Percentiles rank a stretch among this genome's conserved stretches.
Conservation (phyloP, 345 rosid species). For the Moricandia arvensis region DNA sequence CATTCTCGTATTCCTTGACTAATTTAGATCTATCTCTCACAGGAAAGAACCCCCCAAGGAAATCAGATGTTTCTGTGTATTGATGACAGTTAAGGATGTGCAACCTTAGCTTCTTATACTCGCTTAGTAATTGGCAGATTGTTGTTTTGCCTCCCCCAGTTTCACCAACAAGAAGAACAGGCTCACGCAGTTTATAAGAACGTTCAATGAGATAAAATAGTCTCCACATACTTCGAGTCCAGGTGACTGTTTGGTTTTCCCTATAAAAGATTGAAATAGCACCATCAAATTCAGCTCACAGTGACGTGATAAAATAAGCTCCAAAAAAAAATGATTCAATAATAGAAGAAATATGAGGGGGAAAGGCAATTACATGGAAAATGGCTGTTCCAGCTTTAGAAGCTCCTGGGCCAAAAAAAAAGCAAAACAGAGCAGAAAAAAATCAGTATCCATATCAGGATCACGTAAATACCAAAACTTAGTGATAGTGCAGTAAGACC, state of each 20-base stretch:
- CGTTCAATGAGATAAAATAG: slow-evolving; percentile 72
- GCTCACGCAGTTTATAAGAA: slow-evolving; percentile 81
- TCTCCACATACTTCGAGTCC: slow-evolving; percentile 88
- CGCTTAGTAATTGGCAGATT: slow-evolving; percentile 75
- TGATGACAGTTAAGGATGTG: slow-evolving; percentile 96
- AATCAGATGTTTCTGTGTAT: slow-evolving; percentile 91
- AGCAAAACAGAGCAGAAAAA: background rate
- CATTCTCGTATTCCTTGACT: slow-evolving; percentile 48
- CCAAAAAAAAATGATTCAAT: slow-evolving; percentile 5
- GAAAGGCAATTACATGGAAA: slow-evolving; percentile 41
- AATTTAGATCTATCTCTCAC: slow-evolving; percentile 82
- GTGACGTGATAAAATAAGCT: background rate
- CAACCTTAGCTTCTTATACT: slow-evolving; percentile 44
- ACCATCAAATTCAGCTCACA: slow-evolving; percentile 11
- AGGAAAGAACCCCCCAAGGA: slow-evolving; percentile 94
- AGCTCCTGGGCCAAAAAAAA: slow-evolving; percentile 43
- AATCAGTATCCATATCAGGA: background rate
- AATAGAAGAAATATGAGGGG: slow-evolving; percentile 13
- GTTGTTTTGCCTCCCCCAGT: slow-evolving; percentile 99
- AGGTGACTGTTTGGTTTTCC: slow-evolving; percentile 46
- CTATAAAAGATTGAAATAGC: slow-evolving; percentile 17
- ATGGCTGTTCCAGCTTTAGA: slow-evolving; percentile 37
- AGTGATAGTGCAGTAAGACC: slow-evolving; percentile 11
- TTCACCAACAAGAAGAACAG: slow-evolving; percentile 97
- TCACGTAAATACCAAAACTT: background rate